Evolutionary conservation across 352 stramenopile genomes (phyloP).

Genomic region (Phytophthora litchii): DNA sequence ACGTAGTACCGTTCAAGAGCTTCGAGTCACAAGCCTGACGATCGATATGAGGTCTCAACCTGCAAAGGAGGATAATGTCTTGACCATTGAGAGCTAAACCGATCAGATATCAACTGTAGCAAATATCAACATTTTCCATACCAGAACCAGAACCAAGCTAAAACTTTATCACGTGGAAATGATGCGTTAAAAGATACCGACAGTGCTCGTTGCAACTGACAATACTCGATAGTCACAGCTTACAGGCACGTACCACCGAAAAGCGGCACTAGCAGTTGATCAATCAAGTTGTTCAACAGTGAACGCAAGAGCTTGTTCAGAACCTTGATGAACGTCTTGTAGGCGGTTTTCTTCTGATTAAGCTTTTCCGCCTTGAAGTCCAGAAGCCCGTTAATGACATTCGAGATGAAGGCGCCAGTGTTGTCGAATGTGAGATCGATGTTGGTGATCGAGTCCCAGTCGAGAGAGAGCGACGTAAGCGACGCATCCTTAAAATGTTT

Average conservation of each 20-base stretch:
- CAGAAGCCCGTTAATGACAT: constrained; percentile 56
- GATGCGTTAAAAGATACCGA: constrained; percentile 3
- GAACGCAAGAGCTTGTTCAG: constrained; percentile 50
- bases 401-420: constrained; percentile 45
- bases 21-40: no score
- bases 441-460: constrained; percentile 54
- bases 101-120: no score
- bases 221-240: neutral
- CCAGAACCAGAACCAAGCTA: no score
- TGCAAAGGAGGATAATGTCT: no score
- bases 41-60: no score
- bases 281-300: constrained; percentile 57
- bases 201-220: no score
- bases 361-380: constrained; percentile 52
- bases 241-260: constrained; percentile 56
- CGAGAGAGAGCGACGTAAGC: constrained; percentile 37
- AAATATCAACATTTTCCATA: no score
- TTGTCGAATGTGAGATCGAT: constrained; percentile 54
- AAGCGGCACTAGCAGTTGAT: constrained; percentile 38
- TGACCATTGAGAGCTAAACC: no score
- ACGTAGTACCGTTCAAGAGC: no score
- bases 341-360: constrained; percentile 69
- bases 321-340: constrained; percentile 54
- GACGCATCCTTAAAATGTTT: constrained; percentile 40
- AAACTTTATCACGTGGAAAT: no score